Evolutionary conservation across 345 rosid species (phyloP), one percentile per base, ranked within the genome.

Genomic region (Mangifera indica): DNA sequence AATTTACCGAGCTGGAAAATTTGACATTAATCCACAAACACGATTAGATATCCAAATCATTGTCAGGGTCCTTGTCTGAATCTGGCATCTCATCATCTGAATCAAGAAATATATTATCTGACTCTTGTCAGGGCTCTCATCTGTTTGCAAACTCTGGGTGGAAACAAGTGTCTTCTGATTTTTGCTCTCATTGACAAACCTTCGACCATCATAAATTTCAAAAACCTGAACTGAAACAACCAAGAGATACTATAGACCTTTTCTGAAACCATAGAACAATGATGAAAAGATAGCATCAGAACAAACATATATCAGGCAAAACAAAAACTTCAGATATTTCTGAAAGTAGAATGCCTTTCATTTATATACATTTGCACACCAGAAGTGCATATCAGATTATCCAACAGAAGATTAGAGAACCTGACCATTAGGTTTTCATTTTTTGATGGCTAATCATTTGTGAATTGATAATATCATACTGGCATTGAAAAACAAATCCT

Each of bases 11-110:
- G 48, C 48, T 68, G 49, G n/a, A n/a, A n/a, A 25, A 21, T 4
- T 37, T 15, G 6, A 40, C 70, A 8, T 65, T 54, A 46, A 32
- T 72, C 29, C 34, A 45, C 51, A 24, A 56, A 26, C 17, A 17
- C 1, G 2, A 32, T 83, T 71, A 95, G 60, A 95, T 91, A 75
- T 95, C 99, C 77, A 92, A 69, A 85, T 95, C 98, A 85, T 92
- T 97, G 71, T 94, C 98, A 20, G 98, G 97, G 68, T 94, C 98
- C 75, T 94, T 98, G 51, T 92, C 98, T 11, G 98, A 94, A 82
- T 94, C 98, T 20, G 97, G 93, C 82, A 76, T 80, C 82, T 94
- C 98, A 78, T 92, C 99, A 70, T 95, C 98, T 6, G 99, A 95
- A 79, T 95, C 98, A 64, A 96, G 86, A 81, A 88, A 84, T 92